Base-by-base conservation (phyloP, 1,139 yeast species). In the Schizosaccharomyces versatilis region DNA sequence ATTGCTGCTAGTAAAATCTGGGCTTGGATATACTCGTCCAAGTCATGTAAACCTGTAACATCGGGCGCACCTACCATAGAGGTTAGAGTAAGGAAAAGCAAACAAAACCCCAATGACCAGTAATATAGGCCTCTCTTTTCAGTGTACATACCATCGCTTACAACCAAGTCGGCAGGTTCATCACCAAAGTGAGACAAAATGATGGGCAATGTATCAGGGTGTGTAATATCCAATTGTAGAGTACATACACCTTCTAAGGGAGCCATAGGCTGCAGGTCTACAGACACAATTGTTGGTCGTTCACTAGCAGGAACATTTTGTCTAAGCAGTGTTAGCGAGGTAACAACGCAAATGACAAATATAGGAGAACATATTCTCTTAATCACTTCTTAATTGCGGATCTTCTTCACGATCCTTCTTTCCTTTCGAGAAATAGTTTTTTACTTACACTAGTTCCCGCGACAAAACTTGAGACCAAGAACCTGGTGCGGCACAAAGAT, bases 391-490 rank as follows among this genome's bases (percentile, higher is more conserved):
- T 24, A 24, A 24, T 24, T 5, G 5, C 5, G 32, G 32, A 24
- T 24, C 32, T 5, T 24, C 32, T 24, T 24, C 5, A 24, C 32
- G 5, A 24, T 24, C 32, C 32, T 24, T 24, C 32, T 24, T 24
- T 24, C 32, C 32, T 3, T 24, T 24, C 3, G 19, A 32, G 10
- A 32, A 14, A 47, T 5, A 44, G 61, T 61, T 17, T 47, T 47
- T 51, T 24, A 68, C 73, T 57, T 71, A 70, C 60, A 74, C 76
- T 51, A 84, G 68, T 60, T 79, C 81, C 58, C 83, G 69, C 8
- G 94, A 78, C n/a, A 90, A 73, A 1, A 90, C 98, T 65, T 90
- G 98, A 1, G 95, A 84, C 98, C 98, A 90, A 3, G 96, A 85
- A 1, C 98, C 98, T 0, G 98, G 98, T 3, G 98, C 98, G 17